Evolutionary conservation across 2,329 filamentous ascomycete species (phyloP), one percentile per base, ranked within the genome.

Genomic region (Diaporthe longicolla): DNA sequence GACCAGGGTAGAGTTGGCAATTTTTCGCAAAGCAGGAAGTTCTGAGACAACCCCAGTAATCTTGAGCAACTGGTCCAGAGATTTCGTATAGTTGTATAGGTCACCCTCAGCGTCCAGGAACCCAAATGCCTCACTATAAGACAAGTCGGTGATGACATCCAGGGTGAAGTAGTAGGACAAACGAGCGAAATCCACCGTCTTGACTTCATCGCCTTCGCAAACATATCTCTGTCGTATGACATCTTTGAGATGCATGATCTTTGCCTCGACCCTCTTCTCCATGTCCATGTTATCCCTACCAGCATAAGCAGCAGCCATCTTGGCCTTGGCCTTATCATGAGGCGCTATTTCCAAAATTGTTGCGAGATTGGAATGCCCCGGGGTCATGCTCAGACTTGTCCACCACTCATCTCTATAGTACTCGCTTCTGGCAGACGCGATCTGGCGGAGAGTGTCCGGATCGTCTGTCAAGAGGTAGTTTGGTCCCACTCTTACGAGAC

Each of bases 81-180:
- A 85, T 2, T 82, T 76, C 40, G 83, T 81, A 75, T 85, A 86
- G 29, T 81, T 82, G 72, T 84, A 84, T 0, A 84, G 81, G 74
- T 87, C 85, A 15, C 80, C 78, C 75, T 87, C 82, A 4, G 78
- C 75, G n/a, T 80, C 79, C 4, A 87, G 77, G 74, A 84, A 85
- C 11, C 85, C 85, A 71, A 86, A 86, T 4, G 82, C 77, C 45
- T 83, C 76, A 32, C 86, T 85, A 40, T 88, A 84, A 1, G 84
- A 84, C 13, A 88, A 75, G 45, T 82, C 82, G 55, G 83, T 85
- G 72, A 89, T 86, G 24, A 88, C 84, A 74, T 89, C 87, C 4
- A 88, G 78, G 0, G 86, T 87, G 72, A 88, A 84, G 80, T 82
- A 87, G 48, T 86, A 84, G 10, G 84, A 82, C 55, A 84, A 83